Base-by-base conservation (phyloP, 2,329 filamentous ascomycete genomes). In the Cladorrhinum sp. region DNA sequence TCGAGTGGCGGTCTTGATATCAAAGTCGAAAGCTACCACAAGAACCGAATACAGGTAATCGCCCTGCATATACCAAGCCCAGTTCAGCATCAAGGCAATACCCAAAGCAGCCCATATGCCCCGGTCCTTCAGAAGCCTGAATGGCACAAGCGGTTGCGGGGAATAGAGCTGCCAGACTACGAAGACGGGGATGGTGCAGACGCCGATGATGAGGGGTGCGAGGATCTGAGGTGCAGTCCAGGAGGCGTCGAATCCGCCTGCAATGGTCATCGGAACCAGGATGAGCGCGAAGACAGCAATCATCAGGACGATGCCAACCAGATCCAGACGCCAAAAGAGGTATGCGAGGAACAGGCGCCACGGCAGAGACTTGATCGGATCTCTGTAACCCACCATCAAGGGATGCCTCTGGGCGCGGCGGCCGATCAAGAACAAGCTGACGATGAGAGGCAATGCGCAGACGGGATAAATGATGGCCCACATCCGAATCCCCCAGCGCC, bases 401-500 rank as follows among this genome's bases (percentile, higher is more conserved):
- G 82, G 83, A n/a, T 73, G 68, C 62, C 76, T 80, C 66, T 77
- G 80, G 12, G 84, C 85, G 20, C 84, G 81, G 16, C 73, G 77
- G 10, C 77, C 75, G 14, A 85, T 80, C 42, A 83, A 67, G 55
- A 74, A 71, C 0, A 89, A 75, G 5, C 79, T 79, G 42, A 78
- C 64, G 67, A 88, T 75, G 53, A 88, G 77, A 1, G 86, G 85
- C 9, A 86, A 65, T 2, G 82, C 74, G 69, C 81, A 84, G 21
- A 82, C 78, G 2, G 85, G 80, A 70, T 84, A 87, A 62, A 87
- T 86, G 70, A 88, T 84, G 63, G 76, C 77, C 77, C 82, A 88
- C 84, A 88, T 87, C 66, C 84, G 85, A 30, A 86, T 79, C 30
- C 85, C 86, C 85, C 85, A 87, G 62, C 78, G 73, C 86, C 86